Evolutionary conservation across 768 basidiomycete species (phyloP), one percentile per base, ranked within the genome.

Genomic region (Cubamyces sp.): DNA sequence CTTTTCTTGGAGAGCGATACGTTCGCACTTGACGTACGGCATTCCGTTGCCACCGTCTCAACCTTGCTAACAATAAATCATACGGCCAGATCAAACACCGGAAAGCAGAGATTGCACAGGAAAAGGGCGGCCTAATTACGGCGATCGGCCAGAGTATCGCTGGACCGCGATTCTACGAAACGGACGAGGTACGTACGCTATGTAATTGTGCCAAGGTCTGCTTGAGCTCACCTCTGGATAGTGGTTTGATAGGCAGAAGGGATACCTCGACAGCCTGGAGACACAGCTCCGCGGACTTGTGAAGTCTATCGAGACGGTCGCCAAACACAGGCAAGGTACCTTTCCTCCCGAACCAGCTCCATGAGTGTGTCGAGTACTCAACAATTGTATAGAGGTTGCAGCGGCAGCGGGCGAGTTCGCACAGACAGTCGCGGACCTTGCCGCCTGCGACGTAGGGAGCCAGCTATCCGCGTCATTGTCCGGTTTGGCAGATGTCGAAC

Each of bases 1-100:
- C 71, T 95, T 62, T 98, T 99, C 77, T 76, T 99, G 70, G 96
- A 98, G 73, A 92, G 89, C 69, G 97, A 99, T 72, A 88, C 84
- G 5, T 98, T 98, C 74, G 78, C 90, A 14, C 77, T 94, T 58
- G 97, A 98, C 75, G 94, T 95, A 53, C 74, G 94, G 77, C 3
- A 18, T 34, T 19, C 43, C 23, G 8, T 26, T 7, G 1, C 5
- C 1, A 16, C 19, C 8, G n/a, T 18, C 11, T 15, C 2, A 30
- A 11, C 11, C 30, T 14, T 46, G 46, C 2, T 28, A 26, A 48
- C 12, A 34, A 12, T 21, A 4, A 12, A 4, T 34, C n/a, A 9
- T 58, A n/a, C 9, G 1, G 40, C 21, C 70, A 94, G 95, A 94
- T 94, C 67, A 96, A 96, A 71, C 93, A 94, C 64, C 80, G 89